Conservation (phyloP, 1,139 yeast genomes). For the Geotrichum siamense region DNA sequence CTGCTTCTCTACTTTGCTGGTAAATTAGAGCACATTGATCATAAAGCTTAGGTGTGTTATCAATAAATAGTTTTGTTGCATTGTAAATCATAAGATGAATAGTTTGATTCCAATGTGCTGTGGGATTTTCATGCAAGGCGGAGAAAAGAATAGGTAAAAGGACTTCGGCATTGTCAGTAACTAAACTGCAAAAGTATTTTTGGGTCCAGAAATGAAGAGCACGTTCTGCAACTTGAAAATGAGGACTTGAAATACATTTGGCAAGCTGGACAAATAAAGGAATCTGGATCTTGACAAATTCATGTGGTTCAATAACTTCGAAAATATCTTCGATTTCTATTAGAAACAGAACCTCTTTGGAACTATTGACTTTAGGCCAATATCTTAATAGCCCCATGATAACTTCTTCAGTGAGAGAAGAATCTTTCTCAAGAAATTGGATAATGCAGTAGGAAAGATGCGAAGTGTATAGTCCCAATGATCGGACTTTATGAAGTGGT, state of each 20-base stretch:
- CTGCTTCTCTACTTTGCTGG: constrained; percentile 67
- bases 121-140: constrained; percentile 68
- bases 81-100: constrained; percentile 87
- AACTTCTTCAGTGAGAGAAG: constrained; percentile 86
- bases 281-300: constrained; percentile 84
- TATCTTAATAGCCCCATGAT: constrained; percentile 84
- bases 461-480: constrained; percentile 86
- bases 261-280: constrained; percentile 92
- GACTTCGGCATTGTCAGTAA: constrained; percentile 85
- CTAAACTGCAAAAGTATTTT: constrained; percentile 83
- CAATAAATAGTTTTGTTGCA: constrained; percentile 89
- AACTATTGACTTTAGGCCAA: constrained; percentile 96
- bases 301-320: constrained; percentile 95
- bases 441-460: constrained; percentile 96
- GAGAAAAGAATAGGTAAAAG: constrained; percentile 90
- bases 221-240: constrained; percentile 95
- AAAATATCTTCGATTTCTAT: constrained; percentile 95
- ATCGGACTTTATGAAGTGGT: constrained; percentile 88
- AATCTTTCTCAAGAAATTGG: constrained; percentile 95
- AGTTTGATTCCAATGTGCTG: constrained; percentile 81
- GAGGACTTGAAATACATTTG: constrained; percentile 90
- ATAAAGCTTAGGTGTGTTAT: constrained; percentile 85
- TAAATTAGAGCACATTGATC: constrained; percentile 88
- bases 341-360: constrained; percentile 91
- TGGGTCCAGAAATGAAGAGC: constrained; percentile 92